Base-by-base conservation (phyloP, 352 stramenopile species). In the Pythium phragmitis region DNA sequence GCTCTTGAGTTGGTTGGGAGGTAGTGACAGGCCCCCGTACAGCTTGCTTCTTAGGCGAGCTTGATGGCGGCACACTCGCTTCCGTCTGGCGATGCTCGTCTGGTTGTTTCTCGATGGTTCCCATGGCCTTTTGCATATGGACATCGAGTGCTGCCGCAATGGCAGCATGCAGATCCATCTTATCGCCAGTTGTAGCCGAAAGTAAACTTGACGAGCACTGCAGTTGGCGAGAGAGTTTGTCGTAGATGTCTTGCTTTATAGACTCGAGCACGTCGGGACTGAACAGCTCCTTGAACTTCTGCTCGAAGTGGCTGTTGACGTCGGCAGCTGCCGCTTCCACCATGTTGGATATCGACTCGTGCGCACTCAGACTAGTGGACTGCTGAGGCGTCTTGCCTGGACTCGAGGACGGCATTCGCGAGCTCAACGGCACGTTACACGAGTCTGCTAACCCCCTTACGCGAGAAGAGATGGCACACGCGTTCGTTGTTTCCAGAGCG, bases 201-300 rank as follows among this genome's bases (percentile, higher is more conserved):
- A n/a, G 7, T 4, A 28, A 41, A 2, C 17, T 54, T 37, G 39
- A 16, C 5, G 42, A 54, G 21, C 51, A 48, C 4, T 42, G 42
- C 4, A 58, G 53, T 51, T 88, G 75, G 11, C 60, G 65, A 13
- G 75, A 80, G 3, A 91, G 57, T 23, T 82, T 81, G 9, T 77
- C 70, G 51, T 77, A 85, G 39, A 89, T 81, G 13, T 89, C 79
- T 12, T 79, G 72, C 66, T 88, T 89, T 47, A 91, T 82, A 14
- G 77, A 61, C 19, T 87, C 76, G 1, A 91, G 55, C 52, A 87
- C 73, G 28, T 82, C 67, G 0, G 68, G 45, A 14, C 72, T 88
- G 28, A 87, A 50, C 0, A 88, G 55, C 28, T 88, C 79, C 33
- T 86, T 87, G 33, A 78, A 80, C 0, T 77, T 72, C 26, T 82